Evolutionary conservation across 768 basidiomycete species (phyloP), one percentile per base, ranked within the genome.

Genomic region (Cystofilobasidium capitatum): DNA sequence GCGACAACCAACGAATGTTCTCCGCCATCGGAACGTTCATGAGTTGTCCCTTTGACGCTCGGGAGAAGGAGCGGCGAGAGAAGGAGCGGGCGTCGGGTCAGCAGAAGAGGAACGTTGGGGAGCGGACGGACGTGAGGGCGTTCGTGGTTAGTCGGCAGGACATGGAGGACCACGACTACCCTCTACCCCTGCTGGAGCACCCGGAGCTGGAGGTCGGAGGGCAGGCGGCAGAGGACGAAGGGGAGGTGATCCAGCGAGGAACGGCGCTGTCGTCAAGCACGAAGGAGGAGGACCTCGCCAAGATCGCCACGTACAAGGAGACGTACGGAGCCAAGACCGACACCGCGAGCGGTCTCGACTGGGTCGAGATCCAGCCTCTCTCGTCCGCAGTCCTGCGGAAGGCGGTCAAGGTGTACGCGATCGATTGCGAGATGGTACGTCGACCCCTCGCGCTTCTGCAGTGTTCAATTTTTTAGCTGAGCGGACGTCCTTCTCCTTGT

Each of bases 401-500:
- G 66, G 47, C 47, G 73, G 71, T 70, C 69, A 73, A 57, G 54
- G 82, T 94, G 31, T 86, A 88, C 64, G 89, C 90, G 0, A 83
- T 99, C 57, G 94, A 99, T 80, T 98, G 94, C 76, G 94, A 97
- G 76, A 97, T 97, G 94, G 93, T 90, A 69, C 62, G 83, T 73
- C 4, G n/a, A n/a, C n/a, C n/a, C n/a, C n/a, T n/a, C n/a, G n/a
- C n/a, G n/a, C n/a, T n/a, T 37, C 20, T 14, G 16, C 13, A 26
- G 31, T 45, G 3, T 47, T 42, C 54, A 14, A 39, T 51, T 37
- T 3, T 16, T 8, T 22, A 16, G 31, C 35, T 35, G 24, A 20
- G 20, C 31, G 16, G 45, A 33, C 55, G 40, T n/a, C 45, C 10
- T n/a, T 35, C 17, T 22, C 24, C n/a, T 31, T 29, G 4, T 26